Percentiles rank a stretch among this genome's conserved stretches.
Conservation (phyloP, 2,329 filamentous ascomycete genomes). For the Xylaria sp. region DNA sequence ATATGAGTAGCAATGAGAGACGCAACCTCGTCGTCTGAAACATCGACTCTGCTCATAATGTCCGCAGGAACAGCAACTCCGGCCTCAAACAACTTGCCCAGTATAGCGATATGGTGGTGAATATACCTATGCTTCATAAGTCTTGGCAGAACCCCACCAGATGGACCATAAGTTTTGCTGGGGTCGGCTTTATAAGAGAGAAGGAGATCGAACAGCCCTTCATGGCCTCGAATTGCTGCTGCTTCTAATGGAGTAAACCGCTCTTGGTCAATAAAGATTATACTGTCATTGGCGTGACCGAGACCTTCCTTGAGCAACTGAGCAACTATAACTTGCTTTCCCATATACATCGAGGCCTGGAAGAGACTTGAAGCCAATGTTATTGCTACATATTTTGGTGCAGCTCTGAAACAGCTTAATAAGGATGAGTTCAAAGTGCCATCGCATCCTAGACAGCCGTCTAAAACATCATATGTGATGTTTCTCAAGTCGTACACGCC, state of each 20-base stretch:
- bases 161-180: background rate
- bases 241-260: slow-evolving; percentile 1
- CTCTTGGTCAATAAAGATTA: background rate
- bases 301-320: background rate
- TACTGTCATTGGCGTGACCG: background rate
- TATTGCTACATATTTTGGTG: background rate
- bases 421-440: too few species aligned
- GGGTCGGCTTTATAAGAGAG: slow-evolving; percentile 16
- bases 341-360: background rate
- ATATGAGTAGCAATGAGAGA: background rate
- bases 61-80: background rate
- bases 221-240: background rate
- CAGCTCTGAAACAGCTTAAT: background rate
- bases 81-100: slow-evolving; percentile 5
- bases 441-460: background rate
- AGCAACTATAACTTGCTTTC: background rate
- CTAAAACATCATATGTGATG: background rate
- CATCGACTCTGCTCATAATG: background rate
- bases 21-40: background rate
- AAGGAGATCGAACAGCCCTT: slow-evolving; percentile 1
- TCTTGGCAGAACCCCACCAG: background rate
- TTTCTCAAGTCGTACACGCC: background rate
- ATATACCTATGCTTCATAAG: background rate
- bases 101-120: background rate
- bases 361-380: slow-evolving; percentile 4